These are phyloP conservation scores for Talaromyces atroroseus DNA, from an alignment of 2,329 filamentous ascomycete species.

Conservation along the genomic window DNA sequence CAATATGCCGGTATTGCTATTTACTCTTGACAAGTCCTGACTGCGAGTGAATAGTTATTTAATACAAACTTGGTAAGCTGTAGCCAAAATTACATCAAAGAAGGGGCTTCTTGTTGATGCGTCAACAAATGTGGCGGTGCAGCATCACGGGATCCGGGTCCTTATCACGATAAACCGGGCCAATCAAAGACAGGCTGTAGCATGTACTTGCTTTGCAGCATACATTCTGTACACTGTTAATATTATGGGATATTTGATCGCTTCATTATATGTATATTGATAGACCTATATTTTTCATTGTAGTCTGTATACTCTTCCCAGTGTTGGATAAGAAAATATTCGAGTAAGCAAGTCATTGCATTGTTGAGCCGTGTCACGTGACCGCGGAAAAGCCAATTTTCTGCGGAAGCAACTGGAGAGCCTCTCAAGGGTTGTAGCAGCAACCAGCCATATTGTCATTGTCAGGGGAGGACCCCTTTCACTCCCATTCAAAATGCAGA, in stretches of 20 bases:
- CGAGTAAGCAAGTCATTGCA: too few species aligned
- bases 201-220: background rate
- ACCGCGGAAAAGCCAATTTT: constrained; percentile 9
- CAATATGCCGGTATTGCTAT: background rate
- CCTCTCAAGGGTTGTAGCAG: constrained; percentile 4
- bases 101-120: constrained; percentile 1
- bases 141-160: background rate
- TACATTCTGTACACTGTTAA: background rate
- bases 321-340: too few species aligned
- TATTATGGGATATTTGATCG: background rate
- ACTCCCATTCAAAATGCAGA: constrained; percentile 54
- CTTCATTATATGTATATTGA: too few species aligned
- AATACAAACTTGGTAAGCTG: too few species aligned
- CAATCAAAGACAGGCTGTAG: background rate
- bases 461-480: background rate
- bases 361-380: constrained; percentile 1
- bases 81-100: background rate
- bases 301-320: background rate
- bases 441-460: constrained; percentile 15
- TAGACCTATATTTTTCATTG: background rate
- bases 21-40: background rate
- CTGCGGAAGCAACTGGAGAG: background rate
- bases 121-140: constrained; percentile 8
- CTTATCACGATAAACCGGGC: constrained; percentile 10
- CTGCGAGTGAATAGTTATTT: too few species aligned